Evolutionary conservation across 176 grass and related monocot species (phyloP).

Genomic region (Eleusine coracana): DNA sequence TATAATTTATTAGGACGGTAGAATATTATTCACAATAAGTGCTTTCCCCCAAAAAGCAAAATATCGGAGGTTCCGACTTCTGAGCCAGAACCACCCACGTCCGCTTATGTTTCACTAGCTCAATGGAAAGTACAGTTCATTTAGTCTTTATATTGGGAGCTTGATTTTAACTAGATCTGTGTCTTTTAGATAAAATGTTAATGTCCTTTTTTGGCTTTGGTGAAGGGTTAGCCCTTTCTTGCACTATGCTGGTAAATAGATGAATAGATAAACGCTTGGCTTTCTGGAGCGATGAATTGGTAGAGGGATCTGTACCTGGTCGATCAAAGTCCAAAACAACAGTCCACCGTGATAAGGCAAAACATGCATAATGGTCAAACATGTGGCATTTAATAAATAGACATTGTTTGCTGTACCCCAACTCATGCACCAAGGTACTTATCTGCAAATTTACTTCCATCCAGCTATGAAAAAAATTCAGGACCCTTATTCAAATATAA

Average conservation of each 20-base stretch:
- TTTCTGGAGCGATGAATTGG: neutral
- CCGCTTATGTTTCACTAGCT: neutral
- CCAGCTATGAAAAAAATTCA: neutral
- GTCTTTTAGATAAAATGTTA: neutral
- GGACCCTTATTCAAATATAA: neutral
- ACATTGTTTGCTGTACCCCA: neutral
- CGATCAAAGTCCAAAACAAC: neutral
- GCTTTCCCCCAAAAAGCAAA: neutral
- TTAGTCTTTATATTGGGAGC: neutral
- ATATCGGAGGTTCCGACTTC: neutral
- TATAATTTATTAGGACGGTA: too few species aligned
- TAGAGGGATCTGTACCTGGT: neutral
- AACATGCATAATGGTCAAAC: neutral
- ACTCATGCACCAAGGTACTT: neutral
- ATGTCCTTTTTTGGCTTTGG: neutral
- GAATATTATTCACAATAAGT: too few species aligned
- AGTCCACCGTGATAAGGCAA: neutral
- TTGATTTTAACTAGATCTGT: too few species aligned
- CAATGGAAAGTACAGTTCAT: neutral
- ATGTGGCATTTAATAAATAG: neutral
- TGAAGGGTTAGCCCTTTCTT: neutral
- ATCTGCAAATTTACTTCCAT: neutral
- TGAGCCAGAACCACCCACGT: neutral
- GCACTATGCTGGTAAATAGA: neutral
- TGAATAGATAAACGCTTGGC: neutral